Evolutionary conservation across 345 rosid genomes (phyloP), one percentile per base, ranked within the genome.

Genomic region (Leavenworthia alabamica): DNA sequence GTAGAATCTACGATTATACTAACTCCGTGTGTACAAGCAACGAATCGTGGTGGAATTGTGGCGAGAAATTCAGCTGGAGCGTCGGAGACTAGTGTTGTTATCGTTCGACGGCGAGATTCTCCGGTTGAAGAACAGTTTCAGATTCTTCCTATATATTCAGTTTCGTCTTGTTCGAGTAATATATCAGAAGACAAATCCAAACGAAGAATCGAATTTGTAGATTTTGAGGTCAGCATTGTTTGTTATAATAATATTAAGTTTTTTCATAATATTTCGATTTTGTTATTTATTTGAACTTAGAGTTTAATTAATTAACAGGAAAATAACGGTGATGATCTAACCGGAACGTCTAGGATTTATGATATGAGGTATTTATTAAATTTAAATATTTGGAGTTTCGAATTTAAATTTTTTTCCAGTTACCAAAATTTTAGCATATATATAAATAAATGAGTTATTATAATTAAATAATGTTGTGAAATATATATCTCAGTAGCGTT

Each of bases 51-150:
- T 10, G 66, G 54, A 24, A 50, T 3, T 3, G 24, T 26, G 9
- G 67, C 47, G 17, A 60, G 60, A 9, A 60, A 68, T 54, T 60
- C 50, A 8, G 67, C 61, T n/a, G 66, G 67, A n/a, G 54, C 60
- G 4, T 60, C 54, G 61, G 60, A 60, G 60, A 69, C 49, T 2
- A 68, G 48, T 32, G 73, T 69, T 22, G 62, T 61, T 2, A 19
- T 49, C 0, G 59, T 67, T 11, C 35, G 72, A 23, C 43, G 67
- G 47, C 12, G 67, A 59, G 66, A 68, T 33, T 60, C 73, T 31
- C 39, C 48, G 6, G 41, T 35, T 3, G 52, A 58, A 6, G 72
- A 59, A 47, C 58, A 48, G 59, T 43, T 55, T 52, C 49, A 52
- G 4, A 29, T 39, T 7, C n/a, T 4, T 43, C 47, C 24, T 16